Evolutionary conservation across 352 stramenopile genomes (phyloP), one percentile per base, ranked within the genome.

Genomic region (Thalassiosira exigua): DNA sequence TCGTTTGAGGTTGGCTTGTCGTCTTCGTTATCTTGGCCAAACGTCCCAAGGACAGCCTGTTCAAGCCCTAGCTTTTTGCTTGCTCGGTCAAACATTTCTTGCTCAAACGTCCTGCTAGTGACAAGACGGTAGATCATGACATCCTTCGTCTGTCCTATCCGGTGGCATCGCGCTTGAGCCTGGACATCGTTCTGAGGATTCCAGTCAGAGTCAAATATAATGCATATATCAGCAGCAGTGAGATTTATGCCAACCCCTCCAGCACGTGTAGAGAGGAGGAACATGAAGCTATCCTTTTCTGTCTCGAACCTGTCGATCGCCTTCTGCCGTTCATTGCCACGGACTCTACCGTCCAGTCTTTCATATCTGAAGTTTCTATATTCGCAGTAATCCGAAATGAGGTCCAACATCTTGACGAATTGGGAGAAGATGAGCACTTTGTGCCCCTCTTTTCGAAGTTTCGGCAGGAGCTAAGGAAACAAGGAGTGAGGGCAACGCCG

Each of bases 101-200:
- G 96, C 87, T 99, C 98, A 75, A 99, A 99, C 21, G 96, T 98
- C 54, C 98, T 96, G 86, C 98, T 98, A 7, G 97, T 99, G 64
- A 99, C 96, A 9, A 99, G 90, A 60, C 98, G 96, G 87, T 99
- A 99, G 32, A 99, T 98, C 77, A 96, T 98, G 36, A 99, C 98
- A 33, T 98, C 97, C 26, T 99, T 98, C 0, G 97, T 99, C 84
- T 99, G 97, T 4, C 98, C 98, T 70, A 99, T 99, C 81, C 98
- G 95, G 86, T 99, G 98, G 69, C 97, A 99, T 69, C 98, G 96
- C 4, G 97, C 97, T 56, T 94, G 89, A 21, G 89, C 89, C 85
- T 99, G 97, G 22, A 99, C 90, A 82, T 99, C 97, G 83, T 99
- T 99, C 83, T 99, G 96, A 51, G 51, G 96, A 26, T 67, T 60